Evolutionary conservation across 305 asterid species (phyloP).

Genomic region (Ilex paraguariensis): DNA sequence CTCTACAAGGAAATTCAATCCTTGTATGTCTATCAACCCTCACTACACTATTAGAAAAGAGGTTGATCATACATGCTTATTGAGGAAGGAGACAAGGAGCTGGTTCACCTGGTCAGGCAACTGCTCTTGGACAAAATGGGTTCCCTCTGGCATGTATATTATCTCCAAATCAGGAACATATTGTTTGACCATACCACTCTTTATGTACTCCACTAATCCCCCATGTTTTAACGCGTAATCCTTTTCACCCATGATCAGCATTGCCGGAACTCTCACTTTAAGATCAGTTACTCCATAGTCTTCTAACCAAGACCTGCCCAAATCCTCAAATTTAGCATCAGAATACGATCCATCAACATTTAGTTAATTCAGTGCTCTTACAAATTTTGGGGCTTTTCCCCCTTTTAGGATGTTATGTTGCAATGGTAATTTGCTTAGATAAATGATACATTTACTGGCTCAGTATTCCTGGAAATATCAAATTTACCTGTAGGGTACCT

Average conservation of each 20-base stretch:
- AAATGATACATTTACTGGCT: no score
- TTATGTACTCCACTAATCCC: conserved; percentile 44
- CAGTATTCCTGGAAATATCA: no score
- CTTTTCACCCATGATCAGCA: conserved; percentile 59
- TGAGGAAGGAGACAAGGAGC: conserved; percentile 46
- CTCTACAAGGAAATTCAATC: no score
- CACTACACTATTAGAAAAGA: no score
- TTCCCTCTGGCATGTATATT: conserved; percentile 49
- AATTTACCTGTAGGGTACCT: conserved; percentile 58
- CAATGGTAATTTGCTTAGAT: neutral
- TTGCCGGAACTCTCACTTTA: conserved; percentile 39
- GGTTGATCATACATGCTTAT: conserved; percentile 5
- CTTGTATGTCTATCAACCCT: no score
- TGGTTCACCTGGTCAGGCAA: conserved; percentile 49
- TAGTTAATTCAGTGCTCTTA: no score
- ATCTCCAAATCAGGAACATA: conserved; percentile 56
- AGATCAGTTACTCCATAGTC: conserved; percentile 10
- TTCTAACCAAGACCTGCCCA: neutral
- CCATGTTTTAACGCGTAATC: conserved; percentile 52
- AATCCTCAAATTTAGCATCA: conserved; percentile 12
- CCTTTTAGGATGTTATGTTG: no score
- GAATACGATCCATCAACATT: no score
- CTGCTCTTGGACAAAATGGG: conserved; percentile 82
- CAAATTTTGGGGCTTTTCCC: no score
- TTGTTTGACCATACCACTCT: conserved; percentile 32